Base-by-base conservation (phyloP, 2,329 filamentous ascomycete genomes). In the Didymella segeticola region DNA sequence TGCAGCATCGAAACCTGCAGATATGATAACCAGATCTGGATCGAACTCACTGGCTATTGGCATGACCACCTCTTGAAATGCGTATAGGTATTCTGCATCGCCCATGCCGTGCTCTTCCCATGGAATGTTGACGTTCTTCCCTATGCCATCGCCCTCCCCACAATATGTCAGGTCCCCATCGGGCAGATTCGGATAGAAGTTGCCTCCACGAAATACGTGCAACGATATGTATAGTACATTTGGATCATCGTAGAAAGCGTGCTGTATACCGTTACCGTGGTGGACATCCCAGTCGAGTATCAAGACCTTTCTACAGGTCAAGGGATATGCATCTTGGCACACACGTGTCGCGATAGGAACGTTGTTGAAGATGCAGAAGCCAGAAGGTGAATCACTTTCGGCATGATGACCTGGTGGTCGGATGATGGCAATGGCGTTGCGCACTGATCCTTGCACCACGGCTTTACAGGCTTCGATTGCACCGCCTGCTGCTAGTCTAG, bases 301-400 rank as follows among this genome's bases (percentile, higher is more conserved):
- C 49, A 99, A 77, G 17, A 99, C 85, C 75, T 96, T 98, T 50
- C 91, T 87, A 69, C 93, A 97, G 8, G 79, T 78, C 3, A 93
- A 85, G 1, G 90, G 90, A 63, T 90, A 95, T 55, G 92, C 87
- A 47, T 83, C 79, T 71, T 96, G 92, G 70, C 93, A 97, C 11
- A 93, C 89, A 55, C 86, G 89, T n/a, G 92, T 88, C 1, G 93
- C 93, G 53, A 99, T 89, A 17, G 91, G 92, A 3, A 98, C 95
- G 68, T 99, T 99, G 78, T 99, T 97, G 79, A 98, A 98, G 54
- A 98, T 85, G 73, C 95, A 99, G 70, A 99, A 99, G 0, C 95
- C 95, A 83, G 96, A 95, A 1, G 93, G 85, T 29, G 87, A 82
- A 66, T 95, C 84, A 53, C 86, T 87, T 71, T 99, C 95, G 1